Evolutionary conservation across 768 basidiomycete species (phyloP).

Genomic region (Termitomyces sp.): DNA sequence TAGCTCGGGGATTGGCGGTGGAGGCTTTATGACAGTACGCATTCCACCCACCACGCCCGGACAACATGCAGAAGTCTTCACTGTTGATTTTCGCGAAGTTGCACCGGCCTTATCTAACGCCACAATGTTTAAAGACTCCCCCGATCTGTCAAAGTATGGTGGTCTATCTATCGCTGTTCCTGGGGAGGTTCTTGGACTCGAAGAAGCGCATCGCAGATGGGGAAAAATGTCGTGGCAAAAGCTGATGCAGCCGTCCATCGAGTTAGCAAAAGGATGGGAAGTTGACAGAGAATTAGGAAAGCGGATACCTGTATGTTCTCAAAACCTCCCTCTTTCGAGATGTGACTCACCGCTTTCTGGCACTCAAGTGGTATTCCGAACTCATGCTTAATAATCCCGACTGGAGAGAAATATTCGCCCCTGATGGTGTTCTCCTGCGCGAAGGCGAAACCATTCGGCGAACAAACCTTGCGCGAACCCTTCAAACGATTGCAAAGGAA

Average conservation of each 20-base stretch:
- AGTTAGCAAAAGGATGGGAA: constrained; percentile 77
- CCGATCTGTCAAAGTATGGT: constrained; percentile 55
- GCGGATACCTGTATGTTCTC: constrained; percentile 61
- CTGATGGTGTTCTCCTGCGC: constrained; percentile 63
- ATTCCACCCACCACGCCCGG: constrained; percentile 52
- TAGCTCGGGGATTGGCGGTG: constrained; percentile 85
- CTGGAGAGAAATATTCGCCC: constrained; percentile 85
- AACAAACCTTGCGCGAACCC: constrained; percentile 74
- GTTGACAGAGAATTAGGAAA: constrained; percentile 76
- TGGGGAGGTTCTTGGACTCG: constrained; percentile 85
- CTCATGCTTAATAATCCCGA: constrained; percentile 68
- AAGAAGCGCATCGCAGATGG: constrained; percentile 81
- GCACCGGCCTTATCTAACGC: constrained; percentile 71
- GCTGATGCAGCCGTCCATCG: constrained; percentile 72
- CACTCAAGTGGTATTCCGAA: constrained; percentile 38
- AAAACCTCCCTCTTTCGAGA: neutral
- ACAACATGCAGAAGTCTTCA: constrained; percentile 57
- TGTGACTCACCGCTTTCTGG: neutral
- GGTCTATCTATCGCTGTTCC: constrained; percentile 90
- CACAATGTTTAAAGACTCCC: constrained; percentile 72
- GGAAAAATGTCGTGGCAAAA: constrained; percentile 77
- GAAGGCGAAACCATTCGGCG: constrained; percentile 76
- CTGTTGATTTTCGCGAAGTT: constrained; percentile 87
- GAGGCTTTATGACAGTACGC: constrained; percentile 84
- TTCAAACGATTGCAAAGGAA: constrained; percentile 67